Base-by-base conservation (phyloP, 139 green algal species). In the Prasinococcaceae sp. region DNA sequence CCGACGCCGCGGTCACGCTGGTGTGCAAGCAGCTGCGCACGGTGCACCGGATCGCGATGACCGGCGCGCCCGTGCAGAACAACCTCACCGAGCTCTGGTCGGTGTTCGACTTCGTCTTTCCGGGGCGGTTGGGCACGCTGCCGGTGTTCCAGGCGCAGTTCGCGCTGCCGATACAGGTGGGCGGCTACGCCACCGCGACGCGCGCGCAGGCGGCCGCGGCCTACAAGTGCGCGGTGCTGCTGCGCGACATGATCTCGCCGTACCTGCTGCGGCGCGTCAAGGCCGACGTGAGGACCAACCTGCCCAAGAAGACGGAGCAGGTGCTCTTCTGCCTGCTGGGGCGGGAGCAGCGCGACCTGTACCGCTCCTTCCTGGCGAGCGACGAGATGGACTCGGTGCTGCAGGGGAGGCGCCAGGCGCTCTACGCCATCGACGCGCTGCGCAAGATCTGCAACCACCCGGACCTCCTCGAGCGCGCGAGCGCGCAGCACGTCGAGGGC, bases 31-130 rank as follows among this genome's bases (percentile, higher is more conserved):
- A 79, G 68, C 37, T 73, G 4, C 50, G 45, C 1, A 79, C 70
- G 35, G 53, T 67, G 16, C 70, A 79, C 45, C 47, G 90, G 8
- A 41, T 98, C 39, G 83, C 97, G 56, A 79, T 98, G 74, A 83
- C 72, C 9, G 90, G 90, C 28, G 79, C 77, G 4, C 90, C 90
- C 54, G 93, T 41, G 35, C 89, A 98, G 70, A 98, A 98, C 70
- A 47, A 68, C 3, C 77, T 98, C 41, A 62, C 76, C 6, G 90
- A 98, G 84, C 82, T 98, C 3, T 98, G 90, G 90, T 72, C 79
- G 0, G 73, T 98, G 24, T 94, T 98, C 60, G 90, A 98, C 76
- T 98, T 96, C 69, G 79, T 93, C n/a, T 98, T 95, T 72, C 90
- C 90, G 2, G 84, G 82, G 41, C 88, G 87, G 77, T 71, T 96